phyloP scores from a whole-genome alignment of 2,329 filamentous ascomycete species.

The Claviceps pazoutovae region DNA sequence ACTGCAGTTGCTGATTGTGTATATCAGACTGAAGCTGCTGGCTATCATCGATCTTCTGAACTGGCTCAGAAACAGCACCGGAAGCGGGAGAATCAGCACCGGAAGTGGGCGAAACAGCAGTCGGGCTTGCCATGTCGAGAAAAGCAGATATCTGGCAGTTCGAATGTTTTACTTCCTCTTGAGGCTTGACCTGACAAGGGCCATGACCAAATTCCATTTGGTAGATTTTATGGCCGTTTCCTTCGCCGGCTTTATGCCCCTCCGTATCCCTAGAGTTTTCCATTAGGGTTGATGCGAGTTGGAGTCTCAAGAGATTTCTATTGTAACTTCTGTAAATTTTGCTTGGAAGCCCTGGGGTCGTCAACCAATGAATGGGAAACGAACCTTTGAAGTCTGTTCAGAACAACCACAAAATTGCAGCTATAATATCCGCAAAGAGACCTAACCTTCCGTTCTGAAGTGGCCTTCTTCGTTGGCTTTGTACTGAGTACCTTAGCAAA shows the following conservation, averaged over 20 bases:
- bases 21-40: neutral
- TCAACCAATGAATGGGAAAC: too few relatives aligned
- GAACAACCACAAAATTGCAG: too few relatives aligned
- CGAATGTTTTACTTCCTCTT: neutral
- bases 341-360: too few relatives aligned
- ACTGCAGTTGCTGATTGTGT: conserved; percentile 9
- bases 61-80: neutral
- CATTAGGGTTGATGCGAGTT: neutral
- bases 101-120: neutral
- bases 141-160: neutral
- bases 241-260: neutral
- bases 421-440: too few relatives aligned
- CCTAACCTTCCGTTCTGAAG: too few relatives aligned
- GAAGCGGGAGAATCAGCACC: neutral
- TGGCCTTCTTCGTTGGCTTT: too few relatives aligned
- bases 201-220: neutral
- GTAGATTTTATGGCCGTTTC: neutral
- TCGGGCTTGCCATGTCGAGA: neutral
- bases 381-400: too few relatives aligned
- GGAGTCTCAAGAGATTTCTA: too few relatives aligned
- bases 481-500: too few relatives aligned
- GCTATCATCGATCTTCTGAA: neutral
- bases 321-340: too few relatives aligned
- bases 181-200: neutral
- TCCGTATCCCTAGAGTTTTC: neutral